Percentiles rank a stretch among this genome's conserved stretches.
These are phyloP conservation scores for Avena eriantha DNA, from an alignment of 176 grass and related monocot genomes.

Conservation along the genomic window DNA sequence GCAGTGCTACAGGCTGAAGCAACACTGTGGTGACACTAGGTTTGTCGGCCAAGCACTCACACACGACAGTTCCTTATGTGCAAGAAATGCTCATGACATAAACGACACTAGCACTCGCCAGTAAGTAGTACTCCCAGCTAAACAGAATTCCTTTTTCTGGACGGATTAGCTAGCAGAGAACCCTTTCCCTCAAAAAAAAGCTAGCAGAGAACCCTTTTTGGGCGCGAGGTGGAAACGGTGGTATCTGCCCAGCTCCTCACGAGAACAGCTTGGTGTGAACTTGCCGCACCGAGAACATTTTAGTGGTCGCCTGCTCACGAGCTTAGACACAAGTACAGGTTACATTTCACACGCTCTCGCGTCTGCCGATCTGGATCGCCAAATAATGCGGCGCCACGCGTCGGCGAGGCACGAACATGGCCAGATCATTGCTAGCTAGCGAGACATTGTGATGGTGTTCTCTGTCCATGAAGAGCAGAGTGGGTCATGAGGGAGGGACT, in stretches of 20 bases:
- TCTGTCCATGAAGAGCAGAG: slow-evolving; percentile 1
- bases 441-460: slow-evolving; percentile 5
- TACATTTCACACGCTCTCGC: background rate
- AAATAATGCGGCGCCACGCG: background rate
- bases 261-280: background rate
- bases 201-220: background rate
- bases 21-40: background rate
- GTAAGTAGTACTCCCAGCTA: background rate
- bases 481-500: background rate
- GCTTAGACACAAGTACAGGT: background rate
- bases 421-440: background rate
- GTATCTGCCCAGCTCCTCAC: too few species aligned
- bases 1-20: background rate
- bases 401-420: background rate
- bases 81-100: background rate
- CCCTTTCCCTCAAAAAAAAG: too few species aligned
- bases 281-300: background rate
- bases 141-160: background rate
- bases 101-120: background rate
- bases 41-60: background rate
- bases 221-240: background rate
- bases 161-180: background rate
- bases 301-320: background rate
- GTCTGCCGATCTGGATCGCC: background rate
- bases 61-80: slow-evolving; percentile 6